Evolutionary conservation across 208 protist genomes (phyloP).

Genomic region (Vickermania spadyakhi): DNA sequence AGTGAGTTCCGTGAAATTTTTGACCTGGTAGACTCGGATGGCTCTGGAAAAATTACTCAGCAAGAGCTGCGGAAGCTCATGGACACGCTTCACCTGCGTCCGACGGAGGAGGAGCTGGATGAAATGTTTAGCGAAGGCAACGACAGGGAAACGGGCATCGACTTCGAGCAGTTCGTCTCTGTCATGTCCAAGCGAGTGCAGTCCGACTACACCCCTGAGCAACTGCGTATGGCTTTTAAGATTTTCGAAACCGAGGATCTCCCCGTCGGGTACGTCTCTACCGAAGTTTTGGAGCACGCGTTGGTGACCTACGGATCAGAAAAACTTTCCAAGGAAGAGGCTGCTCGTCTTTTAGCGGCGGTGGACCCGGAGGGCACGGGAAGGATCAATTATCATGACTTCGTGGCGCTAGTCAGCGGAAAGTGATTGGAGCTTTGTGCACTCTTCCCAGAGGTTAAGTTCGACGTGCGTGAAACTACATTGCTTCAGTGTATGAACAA

Average conservation of each 20-base stretch:
- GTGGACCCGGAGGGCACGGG: constrained; percentile 78
- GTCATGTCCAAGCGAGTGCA: constrained; percentile 84
- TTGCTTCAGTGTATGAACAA: too few relatives aligned
- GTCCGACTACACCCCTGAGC: constrained; percentile 77
- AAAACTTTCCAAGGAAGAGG: constrained; percentile 76
- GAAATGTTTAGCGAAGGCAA: constrained; percentile 62
- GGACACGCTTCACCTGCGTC: constrained; percentile 70
- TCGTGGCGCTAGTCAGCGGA: constrained; percentile 71
- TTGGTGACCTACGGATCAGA: constrained; percentile 85
- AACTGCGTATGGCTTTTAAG: constrained; percentile 85
- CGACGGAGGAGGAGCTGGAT: constrained; percentile 82
- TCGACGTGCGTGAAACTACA: too few relatives aligned
- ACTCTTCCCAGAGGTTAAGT: too few relatives aligned
- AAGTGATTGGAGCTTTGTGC: too few relatives aligned
- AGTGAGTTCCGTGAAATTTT: constrained; percentile 91
- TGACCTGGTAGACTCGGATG: constrained; percentile 80
- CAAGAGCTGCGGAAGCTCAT: constrained; percentile 82
- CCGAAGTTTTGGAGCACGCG: constrained; percentile 75
- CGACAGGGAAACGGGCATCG: constrained; percentile 38
- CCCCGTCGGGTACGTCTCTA: constrained; percentile 71
- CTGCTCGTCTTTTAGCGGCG: constrained; percentile 50
- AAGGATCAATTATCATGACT: constrained; percentile 85
- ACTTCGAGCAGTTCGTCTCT: constrained; percentile 80
- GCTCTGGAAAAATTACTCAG: constrained; percentile 52
- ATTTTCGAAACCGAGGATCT: constrained; percentile 85